These are phyloP conservation scores for Knoxia roxburghii DNA, from an alignment of 257 asterid genomes.

Conservation along the genomic window DNA sequence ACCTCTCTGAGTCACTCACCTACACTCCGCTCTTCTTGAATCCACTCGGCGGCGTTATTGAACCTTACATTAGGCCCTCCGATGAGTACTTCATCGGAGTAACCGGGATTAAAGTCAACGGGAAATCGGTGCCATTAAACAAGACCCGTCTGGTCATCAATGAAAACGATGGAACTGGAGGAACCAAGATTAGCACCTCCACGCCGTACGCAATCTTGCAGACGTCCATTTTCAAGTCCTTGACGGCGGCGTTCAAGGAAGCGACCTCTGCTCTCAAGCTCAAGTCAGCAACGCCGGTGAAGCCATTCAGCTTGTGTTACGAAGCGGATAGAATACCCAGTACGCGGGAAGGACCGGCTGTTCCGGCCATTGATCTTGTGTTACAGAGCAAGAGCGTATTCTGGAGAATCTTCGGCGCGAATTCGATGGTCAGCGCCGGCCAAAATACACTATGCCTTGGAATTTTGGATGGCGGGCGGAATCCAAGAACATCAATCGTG, in stretches of 20 bases:
- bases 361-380: conserved; percentile 31
- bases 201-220: conserved; percentile 22
- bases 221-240: conserved; percentile 22
- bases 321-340: conserved; percentile 9
- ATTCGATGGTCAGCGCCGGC: conserved; percentile 14
- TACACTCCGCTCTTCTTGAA: conserved; percentile 29
- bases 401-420: conserved; percentile 15
- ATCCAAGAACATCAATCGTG: conserved; percentile 24
- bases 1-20: conserved; percentile 19
- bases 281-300: conserved; percentile 13
- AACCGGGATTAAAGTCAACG: conserved; percentile 20
- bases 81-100: conserved; percentile 33
- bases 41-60: conserved; percentile 13
- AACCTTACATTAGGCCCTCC: conserved; percentile 20
- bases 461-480: conserved; percentile 26
- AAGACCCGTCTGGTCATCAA: conserved; percentile 19
- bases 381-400: conserved; percentile 6
- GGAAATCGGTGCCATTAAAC: conserved; percentile 19
- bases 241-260: conserved; percentile 18
- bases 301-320: conserved; percentile 22
- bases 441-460: conserved; percentile 30
- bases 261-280: conserved; percentile 22
- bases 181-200: conserved; percentile 27
- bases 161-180: conserved; percentile 21
- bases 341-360: conserved; percentile 19